Evolutionary conservation across 441 rosid genomes (phyloP).

Genomic region (Mallotus repandus): DNA sequence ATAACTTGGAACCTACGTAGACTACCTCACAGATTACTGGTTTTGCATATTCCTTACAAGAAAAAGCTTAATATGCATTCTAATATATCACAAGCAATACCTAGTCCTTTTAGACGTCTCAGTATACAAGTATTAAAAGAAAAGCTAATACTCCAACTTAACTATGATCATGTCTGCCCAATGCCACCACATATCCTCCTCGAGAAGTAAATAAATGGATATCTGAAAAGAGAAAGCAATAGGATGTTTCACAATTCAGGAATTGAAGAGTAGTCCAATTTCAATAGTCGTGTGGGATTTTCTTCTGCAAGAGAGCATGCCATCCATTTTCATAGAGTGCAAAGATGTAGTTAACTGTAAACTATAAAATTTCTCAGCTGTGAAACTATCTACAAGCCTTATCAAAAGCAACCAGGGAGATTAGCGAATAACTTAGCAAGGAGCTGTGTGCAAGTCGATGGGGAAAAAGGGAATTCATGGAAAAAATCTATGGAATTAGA

Average conservation of each 20-base stretch:
- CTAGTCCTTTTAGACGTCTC: no score
- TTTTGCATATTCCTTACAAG: background rate
- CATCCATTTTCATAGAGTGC: conserved; percentile 10
- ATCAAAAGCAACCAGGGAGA: background rate
- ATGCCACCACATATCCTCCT: conserved; percentile 22
- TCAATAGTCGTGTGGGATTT: background rate
- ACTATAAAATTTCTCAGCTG: conserved; percentile 4
- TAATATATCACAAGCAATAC: no score
- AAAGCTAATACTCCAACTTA: conserved; percentile 1
- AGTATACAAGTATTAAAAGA: background rate
- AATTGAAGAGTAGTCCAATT: conserved; percentile 5
- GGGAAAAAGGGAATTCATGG: background rate
- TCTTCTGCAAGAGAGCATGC: conserved; percentile 8
- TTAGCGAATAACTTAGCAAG: conserved; percentile 2
- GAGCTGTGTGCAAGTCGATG: background rate
- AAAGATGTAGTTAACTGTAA: conserved; percentile 6
- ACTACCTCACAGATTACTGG: background rate
- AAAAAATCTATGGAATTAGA: background rate
- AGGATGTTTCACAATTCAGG: conserved; percentile 4
- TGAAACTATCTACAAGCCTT: conserved; percentile 13
- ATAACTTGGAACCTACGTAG: background rate
- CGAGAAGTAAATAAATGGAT: background rate
- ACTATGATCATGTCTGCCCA: background rate
- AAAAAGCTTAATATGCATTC: conserved; percentile 7
- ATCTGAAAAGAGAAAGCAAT: background rate